Evolutionary conservation across 2,329 filamentous ascomycete genomes (phyloP).

Genomic region (Aspergillus sp.): DNA sequence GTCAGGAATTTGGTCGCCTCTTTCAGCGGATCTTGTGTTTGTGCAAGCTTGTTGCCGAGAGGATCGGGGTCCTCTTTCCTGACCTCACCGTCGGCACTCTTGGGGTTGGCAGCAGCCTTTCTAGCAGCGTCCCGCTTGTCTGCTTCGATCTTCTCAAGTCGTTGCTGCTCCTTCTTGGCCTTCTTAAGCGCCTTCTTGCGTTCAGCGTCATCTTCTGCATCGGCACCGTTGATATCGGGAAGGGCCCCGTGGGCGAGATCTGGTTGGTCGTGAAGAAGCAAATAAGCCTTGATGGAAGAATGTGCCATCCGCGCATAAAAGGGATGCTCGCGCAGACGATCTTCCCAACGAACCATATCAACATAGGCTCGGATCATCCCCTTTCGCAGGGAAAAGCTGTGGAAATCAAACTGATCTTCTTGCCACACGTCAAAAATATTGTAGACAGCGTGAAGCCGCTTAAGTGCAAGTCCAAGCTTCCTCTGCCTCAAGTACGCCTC

Average conservation of each 20-base stretch:
- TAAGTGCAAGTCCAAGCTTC: constrained; percentile 81
- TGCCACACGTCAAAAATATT: constrained; percentile 97
- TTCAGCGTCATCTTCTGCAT: constrained; percentile 60
- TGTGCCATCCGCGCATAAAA: constrained; percentile 86
- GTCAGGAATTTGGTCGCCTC: constrained; percentile 84
- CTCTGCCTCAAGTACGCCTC: constrained; percentile 81
- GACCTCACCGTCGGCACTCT: constrained; percentile 54
- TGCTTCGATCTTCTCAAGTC: constrained; percentile 73
- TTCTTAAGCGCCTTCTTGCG: constrained; percentile 88
- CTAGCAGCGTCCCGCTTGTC: constrained; percentile 87
- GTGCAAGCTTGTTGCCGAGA: constrained; percentile 73
- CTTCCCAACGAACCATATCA: constrained; percentile 96
- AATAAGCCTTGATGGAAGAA: constrained; percentile 76
- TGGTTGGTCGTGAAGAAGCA: constrained; percentile 75
- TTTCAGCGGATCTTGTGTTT: constrained; percentile 77
- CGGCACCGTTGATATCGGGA: constrained; percentile 52
- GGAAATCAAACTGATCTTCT: constrained; percentile 98
- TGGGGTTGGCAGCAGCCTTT: constrained; percentile 61
- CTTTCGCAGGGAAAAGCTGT: constrained; percentile 94
- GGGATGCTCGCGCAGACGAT: constrained; percentile 84
- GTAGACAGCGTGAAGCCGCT: constrained; percentile 83
- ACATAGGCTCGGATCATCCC: constrained; percentile 93
- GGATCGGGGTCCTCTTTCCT: constrained; percentile 94
- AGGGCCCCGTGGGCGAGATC: constrained; percentile 60
- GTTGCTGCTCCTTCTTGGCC: constrained; percentile 76